Evolutionary conservation across 2,329 filamentous ascomycete genomes (phyloP).

Genomic region (Thielaviopsis euricoi): DNA sequence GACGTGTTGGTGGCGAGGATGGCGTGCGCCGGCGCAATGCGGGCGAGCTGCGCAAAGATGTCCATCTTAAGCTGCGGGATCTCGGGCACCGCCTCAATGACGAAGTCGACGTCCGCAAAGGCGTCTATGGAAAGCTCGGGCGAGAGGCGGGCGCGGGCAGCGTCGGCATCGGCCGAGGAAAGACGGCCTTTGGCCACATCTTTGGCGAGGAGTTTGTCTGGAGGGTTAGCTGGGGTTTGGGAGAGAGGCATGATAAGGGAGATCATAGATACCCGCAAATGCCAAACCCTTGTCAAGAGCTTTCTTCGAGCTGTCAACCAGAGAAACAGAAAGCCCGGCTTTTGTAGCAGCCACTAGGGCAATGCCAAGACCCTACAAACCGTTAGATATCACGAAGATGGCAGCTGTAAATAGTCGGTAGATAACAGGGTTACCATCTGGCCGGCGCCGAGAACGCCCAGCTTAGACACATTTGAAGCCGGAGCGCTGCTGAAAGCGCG

Average conservation of each 20-base stretch:
- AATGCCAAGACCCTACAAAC: slow-evolving; percentile 77
- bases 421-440: slow-evolving; percentile 58
- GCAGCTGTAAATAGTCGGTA: no score
- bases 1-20: slow-evolving; percentile 96
- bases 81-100: slow-evolving; percentile 95
- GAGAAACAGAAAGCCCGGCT: slow-evolving; percentile 65
- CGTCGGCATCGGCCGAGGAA: slow-evolving; percentile 63
- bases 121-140: slow-evolving; percentile 59
- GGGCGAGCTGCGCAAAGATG: slow-evolving; percentile 71
- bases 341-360: slow-evolving; percentile 81
- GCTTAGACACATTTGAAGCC: slow-evolving; percentile 61
- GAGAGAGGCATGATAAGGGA: neutral
- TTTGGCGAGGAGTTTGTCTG: slow-evolving; percentile 84
- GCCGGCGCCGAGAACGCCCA: slow-evolving; percentile 86
- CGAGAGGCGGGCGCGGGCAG: slow-evolving; percentile 51
- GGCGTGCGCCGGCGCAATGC: slow-evolving; percentile 67
- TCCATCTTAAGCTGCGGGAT: slow-evolving; percentile 72
- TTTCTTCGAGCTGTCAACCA: slow-evolving; percentile 71
- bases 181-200: slow-evolving; percentile 79
- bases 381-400: no score
- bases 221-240: neutral
- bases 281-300: slow-evolving; percentile 77
- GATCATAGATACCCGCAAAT: slow-evolving; percentile 52
- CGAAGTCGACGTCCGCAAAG: slow-evolving; percentile 75
- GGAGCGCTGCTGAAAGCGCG: slow-evolving; percentile 55